Evolutionary conservation across 2,329 filamentous ascomycete genomes (phyloP), one percentile per base, ranked within the genome.

Genomic region (Fusarium sp.): DNA sequence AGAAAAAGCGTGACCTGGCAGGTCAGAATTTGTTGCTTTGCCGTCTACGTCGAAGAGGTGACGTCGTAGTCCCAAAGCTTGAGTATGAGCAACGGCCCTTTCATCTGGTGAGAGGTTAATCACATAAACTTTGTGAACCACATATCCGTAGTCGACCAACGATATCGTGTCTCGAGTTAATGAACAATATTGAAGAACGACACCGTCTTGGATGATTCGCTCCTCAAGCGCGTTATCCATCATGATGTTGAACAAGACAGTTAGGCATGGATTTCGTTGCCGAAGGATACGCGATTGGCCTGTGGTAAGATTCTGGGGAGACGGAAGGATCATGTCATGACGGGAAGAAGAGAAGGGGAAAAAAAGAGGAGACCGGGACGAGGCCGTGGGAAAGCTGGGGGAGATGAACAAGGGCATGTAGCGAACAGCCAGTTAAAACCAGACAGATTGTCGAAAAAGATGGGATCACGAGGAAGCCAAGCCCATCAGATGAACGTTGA

Each of bases 401-500:
- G 56, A 38, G 36, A 40, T n/a, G 25, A 23, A 13, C 44, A 59
- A 51, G 56, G 56, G 44, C 42, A 59, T 16, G 36, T 38, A 51
- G 54, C 34, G 16, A 20, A 20, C n/a, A 44, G 9, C 46, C 62
- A 65, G 53, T 58, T 14, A 25, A 18, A 54, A 20, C 16, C n/a
- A 27, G 40, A 34, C 34, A 40, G 38, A 33, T 33, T 56, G 9
- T 57, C 14, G 11, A 20, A 9, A 38, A 13, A 9, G 13, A 38
- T 14, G 11, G 13, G 31, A 36, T 59, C 53, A 69, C 54, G 51
- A 50, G 64, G 54, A 57, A 38, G 36, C 36, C 36, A 38, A 55
- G 34, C 54, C 18, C 25, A 44, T 29, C 25, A 57, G 27, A 25
- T 44, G 31, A 34, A 36, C 31, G 23, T 23, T 23, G 29, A 16